phyloP scores from a whole-genome alignment of 805 yeast species.

The Candida coquimbonensis region DNA sequence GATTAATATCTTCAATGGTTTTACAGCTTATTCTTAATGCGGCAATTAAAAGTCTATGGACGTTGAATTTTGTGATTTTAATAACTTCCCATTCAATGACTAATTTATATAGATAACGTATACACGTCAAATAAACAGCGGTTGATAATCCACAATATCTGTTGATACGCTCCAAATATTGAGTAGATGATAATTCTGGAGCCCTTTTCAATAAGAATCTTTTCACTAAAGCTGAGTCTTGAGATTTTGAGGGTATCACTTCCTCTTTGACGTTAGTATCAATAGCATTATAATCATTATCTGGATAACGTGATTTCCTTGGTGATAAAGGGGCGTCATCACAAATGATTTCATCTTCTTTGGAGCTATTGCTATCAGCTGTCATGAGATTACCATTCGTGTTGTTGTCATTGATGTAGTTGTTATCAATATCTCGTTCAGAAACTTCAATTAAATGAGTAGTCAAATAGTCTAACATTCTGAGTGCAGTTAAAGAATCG shows the following conservation, averaged over 20 bases:
- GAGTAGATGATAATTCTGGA: conserved; percentile 20
- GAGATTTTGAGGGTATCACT: conserved; percentile 1
- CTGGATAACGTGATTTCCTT: conserved; percentile 9
- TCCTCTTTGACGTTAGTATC: neutral
- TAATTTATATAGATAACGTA: conserved; percentile 20
- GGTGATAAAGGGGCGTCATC: conserved; percentile 13
- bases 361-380: neutral
- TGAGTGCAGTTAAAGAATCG: conserved; percentile 6
- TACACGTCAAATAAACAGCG: conserved; percentile 23
- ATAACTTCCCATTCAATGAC: conserved; percentile 11
- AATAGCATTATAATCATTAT: neutral
- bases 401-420: neutral
- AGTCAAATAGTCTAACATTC: conserved; percentile 6
- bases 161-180: conserved; percentile 24
- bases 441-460: neutral
- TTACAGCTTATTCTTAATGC: conserved; percentile 41
- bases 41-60: conserved; percentile 38
- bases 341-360: conserved; percentile 1
- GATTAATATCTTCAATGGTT: conserved; percentile 38
- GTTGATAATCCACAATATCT: conserved; percentile 24
- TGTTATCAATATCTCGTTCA: neutral
- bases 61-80: conserved; percentile 32
- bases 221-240: conserved; percentile 15
- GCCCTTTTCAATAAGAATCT: conserved; percentile 18
- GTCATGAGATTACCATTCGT: neutral